These are phyloP conservation scores for Kwoniella shandongensis DNA, from an alignment of 768 basidiomycete species.

Conservation along the genomic window DNA sequence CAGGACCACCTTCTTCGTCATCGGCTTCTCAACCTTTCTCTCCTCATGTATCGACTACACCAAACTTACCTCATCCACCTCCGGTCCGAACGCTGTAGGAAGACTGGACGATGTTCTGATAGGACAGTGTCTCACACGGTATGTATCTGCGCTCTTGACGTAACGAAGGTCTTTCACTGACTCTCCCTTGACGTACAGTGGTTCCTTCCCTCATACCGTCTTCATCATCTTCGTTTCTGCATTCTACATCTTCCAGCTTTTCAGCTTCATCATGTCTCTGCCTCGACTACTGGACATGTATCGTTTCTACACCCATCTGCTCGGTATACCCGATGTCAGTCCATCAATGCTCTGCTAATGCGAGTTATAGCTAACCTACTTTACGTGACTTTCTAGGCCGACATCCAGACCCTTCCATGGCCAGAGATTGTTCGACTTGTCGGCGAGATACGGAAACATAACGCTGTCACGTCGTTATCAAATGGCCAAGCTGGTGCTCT, in stretches of 20 bases:
- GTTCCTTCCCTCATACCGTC: constrained; percentile 44
- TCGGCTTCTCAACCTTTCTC: constrained; percentile 95
- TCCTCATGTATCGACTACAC: constrained; percentile 93
- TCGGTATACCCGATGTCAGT: constrained; percentile 89
- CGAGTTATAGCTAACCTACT: not conserved
- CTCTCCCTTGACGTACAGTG: constrained; percentile 11
- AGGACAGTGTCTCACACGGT: constrained; percentile 80
- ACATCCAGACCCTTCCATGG: constrained; percentile 98
- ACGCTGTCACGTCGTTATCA: constrained; percentile 76
- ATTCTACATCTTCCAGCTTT: constrained; percentile 86
- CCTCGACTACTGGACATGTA: constrained; percentile 89
- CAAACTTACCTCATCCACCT: constrained; percentile 60
- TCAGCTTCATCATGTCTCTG: constrained; percentile 72
- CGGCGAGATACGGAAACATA: constrained; percentile 82
- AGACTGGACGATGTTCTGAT: constrained; percentile 80
- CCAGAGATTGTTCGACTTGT: constrained; percentile 89
- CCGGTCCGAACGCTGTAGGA: constrained; percentile 60
- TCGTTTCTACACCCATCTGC: constrained; percentile 88
- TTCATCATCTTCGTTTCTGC: constrained; percentile 65
- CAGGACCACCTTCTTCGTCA: constrained; percentile 97
- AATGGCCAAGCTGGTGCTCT: constrained; percentile 58
- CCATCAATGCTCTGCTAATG: too few relatives aligned
- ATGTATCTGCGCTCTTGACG: constrained; percentile 36
- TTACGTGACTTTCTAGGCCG: constrained; percentile 61
- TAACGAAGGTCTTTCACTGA: not conserved